These are phyloP conservation scores for Collybia mongolica DNA, from an alignment of 768 basidiomycete species.

Conservation along the genomic window DNA sequence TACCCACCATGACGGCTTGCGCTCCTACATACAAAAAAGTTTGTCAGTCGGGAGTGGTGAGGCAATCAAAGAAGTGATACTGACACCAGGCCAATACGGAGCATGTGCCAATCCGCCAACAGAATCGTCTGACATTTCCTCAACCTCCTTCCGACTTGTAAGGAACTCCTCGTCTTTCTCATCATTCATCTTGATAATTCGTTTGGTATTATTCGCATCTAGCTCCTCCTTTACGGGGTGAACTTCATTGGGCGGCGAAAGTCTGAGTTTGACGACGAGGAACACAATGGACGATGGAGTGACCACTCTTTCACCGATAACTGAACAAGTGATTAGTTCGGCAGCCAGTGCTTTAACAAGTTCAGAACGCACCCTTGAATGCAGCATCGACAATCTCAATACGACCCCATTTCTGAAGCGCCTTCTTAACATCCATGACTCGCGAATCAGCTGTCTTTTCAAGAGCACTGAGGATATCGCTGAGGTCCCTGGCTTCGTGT, in stretches of 20 bases:
- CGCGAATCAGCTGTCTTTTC: slow-evolving; percentile 51
- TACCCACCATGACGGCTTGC: slow-evolving; percentile 92
- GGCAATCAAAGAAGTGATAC: slow-evolving; percentile 21
- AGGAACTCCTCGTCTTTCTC: slow-evolving; percentile 75
- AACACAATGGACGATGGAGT: slow-evolving; percentile 88
- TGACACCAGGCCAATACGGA: slow-evolving; percentile 86
- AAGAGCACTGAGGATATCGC: slow-evolving; percentile 46
- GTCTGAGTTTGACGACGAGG: slow-evolving; percentile 79
- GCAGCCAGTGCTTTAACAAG: neutral
- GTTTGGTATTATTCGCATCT: slow-evolving; percentile 47
- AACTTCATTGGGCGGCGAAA: slow-evolving; percentile 51
- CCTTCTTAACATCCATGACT: slow-evolving; percentile 56
- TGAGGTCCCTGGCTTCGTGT: slow-evolving; percentile 37
- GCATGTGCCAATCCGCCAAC: slow-evolving; percentile 75
- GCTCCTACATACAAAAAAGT: slow-evolving; percentile 47
- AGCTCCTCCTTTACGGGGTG: slow-evolving; percentile 35
- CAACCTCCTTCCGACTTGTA: slow-evolving; percentile 55
- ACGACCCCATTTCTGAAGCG: slow-evolving; percentile 66
- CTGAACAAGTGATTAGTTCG: slow-evolving; percentile 31
- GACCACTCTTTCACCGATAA: slow-evolving; percentile 87
- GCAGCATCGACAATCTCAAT: slow-evolving; percentile 78
- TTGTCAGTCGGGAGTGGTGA: neutral
- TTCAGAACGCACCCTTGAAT: slow-evolving; percentile 70
- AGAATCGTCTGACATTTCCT: slow-evolving; percentile 49
- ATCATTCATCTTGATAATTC: slow-evolving; percentile 45